Evolutionary conservation across 441 rosid species (phyloP).

Genomic region (Theobroma grandiflorum): DNA sequence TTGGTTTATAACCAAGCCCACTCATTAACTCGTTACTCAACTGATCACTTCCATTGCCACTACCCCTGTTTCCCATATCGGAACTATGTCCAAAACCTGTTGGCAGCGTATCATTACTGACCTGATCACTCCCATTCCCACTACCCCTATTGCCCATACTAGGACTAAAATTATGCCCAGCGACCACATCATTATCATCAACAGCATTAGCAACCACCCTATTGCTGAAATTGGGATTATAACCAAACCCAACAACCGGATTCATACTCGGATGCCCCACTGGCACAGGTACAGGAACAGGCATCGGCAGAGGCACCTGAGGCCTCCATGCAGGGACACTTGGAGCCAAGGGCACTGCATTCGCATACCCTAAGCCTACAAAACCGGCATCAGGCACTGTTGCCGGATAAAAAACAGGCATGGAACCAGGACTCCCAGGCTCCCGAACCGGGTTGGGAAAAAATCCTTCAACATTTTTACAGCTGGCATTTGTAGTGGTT

Average conservation of each 20-base stretch:
- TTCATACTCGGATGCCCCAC: constrained; percentile 49
- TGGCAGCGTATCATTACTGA: constrained; percentile 37
- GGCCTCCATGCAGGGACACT: constrained; percentile 50
- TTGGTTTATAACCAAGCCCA: constrained; percentile 37
- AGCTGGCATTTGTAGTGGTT: constrained; percentile 25
- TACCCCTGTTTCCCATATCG: constrained; percentile 36
- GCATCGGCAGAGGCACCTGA: constrained; percentile 26
- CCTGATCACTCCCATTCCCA: constrained; percentile 51
- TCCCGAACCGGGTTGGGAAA: constrained; percentile 39
- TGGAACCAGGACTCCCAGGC: constrained; percentile 40
- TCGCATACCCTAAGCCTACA: constrained; percentile 54
- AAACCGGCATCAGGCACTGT: constrained; percentile 48
- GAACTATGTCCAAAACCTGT: constrained; percentile 38
- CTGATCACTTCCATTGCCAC: constrained; percentile 42
- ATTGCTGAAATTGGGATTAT: constrained; percentile 44
- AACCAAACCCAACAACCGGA: constrained; percentile 46
- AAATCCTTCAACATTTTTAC: constrained; percentile 42
- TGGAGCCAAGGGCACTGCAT: constrained; percentile 32
- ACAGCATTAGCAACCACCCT: constrained; percentile 49
- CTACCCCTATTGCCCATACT: constrained; percentile 44
- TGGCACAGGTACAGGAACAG: constrained; percentile 32
- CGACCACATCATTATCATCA: constrained; percentile 49
- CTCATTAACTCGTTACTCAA: constrained; percentile 28
- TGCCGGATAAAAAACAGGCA: constrained; percentile 54
- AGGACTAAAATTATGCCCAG: constrained; percentile 46